Conservation (phyloP, 495 filamentous ascomycete species). For the Emericellopsis terricola region DNA sequence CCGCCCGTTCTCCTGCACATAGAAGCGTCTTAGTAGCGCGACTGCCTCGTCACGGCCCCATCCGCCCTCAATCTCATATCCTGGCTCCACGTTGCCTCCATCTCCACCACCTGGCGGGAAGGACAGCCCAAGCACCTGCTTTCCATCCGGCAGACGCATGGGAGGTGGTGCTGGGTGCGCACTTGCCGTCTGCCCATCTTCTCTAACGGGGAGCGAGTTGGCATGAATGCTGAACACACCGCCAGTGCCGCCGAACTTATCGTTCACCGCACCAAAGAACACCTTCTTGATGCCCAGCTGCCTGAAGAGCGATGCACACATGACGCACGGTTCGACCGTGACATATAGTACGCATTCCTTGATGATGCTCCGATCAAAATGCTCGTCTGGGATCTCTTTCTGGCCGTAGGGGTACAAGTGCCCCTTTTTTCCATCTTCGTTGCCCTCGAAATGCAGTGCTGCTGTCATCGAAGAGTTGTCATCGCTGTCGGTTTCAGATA, state of each 20-base stretch:
- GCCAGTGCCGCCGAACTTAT: conserved; percentile 88
- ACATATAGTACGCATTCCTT: conserved; percentile 71
- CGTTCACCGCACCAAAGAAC: conserved; percentile 88
- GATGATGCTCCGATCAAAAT: conserved; percentile 35
- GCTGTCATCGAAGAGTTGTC: background rate
- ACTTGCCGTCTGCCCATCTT: conserved; percentile 1
- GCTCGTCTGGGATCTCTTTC: conserved; percentile 25
- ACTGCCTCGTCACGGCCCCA: conserved; percentile 78
- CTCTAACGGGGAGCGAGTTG: conserved; percentile 31
- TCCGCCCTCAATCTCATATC: conserved; percentile 64
- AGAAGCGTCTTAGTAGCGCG: conserved; percentile 78
- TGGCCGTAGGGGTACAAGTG: conserved; percentile 31
- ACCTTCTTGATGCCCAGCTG: conserved; percentile 70
- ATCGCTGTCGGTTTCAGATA: conserved; percentile 15
- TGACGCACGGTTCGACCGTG: conserved; percentile 93
- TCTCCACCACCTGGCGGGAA: conserved; percentile 12
- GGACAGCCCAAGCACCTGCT: conserved; percentile 6
- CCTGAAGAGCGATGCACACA: conserved; percentile 86
- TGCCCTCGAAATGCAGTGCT: conserved; percentile 15
- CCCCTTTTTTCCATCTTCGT: conserved; percentile 22
- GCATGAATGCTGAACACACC: conserved; percentile 75
- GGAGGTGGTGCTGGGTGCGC: background rate
- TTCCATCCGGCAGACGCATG: background rate
- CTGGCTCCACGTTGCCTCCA: conserved; percentile 40
- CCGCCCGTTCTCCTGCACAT: conserved; percentile 89